These are phyloP conservation scores for Entomortierella beljakovae DNA, from an alignment of 192 early-diverging fungal species.

Conservation along the genomic window DNA sequence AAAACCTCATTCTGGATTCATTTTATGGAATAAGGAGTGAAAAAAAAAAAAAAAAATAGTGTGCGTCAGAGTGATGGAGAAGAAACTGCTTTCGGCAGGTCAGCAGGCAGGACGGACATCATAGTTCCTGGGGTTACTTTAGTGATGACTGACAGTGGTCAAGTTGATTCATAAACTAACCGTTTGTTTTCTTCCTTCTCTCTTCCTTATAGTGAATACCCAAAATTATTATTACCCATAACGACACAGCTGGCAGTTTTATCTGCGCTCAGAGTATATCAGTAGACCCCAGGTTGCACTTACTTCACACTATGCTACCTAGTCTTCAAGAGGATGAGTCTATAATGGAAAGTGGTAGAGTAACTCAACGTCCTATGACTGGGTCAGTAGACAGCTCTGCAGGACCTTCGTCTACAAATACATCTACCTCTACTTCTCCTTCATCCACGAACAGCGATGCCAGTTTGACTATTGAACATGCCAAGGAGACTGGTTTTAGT, in stretches of 20 bases:
- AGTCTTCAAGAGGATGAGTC: conserved; percentile 34
- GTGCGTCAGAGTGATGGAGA: no score
- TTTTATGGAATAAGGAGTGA: no score
- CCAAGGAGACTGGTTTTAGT: conserved; percentile 42
- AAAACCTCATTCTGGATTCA: not conserved
- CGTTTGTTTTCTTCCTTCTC: no score
- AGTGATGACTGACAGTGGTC: not conserved
- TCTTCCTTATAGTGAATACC: not conserved
- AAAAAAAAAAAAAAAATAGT: no score
- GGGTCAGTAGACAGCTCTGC: conserved; percentile 41
- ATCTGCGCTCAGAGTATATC: not conserved
- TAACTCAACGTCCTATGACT: conserved; percentile 10
- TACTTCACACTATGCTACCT: conserved; percentile 31
- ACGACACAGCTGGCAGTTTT: not conserved
- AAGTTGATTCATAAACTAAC: not conserved
- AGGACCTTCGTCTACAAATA: conserved; percentile 28
- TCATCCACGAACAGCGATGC: conserved; percentile 45
- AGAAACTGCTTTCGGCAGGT: no score
- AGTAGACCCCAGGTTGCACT: not conserved
- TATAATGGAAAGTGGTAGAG: conserved; percentile 23
- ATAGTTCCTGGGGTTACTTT: not conserved
- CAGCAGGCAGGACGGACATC: not conserved
- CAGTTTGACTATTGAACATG: conserved; percentile 33
- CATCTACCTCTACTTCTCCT: conserved; percentile 46
- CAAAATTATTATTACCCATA: not conserved